Percentiles rank a stretch among this genome's conserved stretches.
Conservation (phyloP, 2,329 filamentous ascomycete species). For the Phaeomoniella chlamydospora region DNA sequence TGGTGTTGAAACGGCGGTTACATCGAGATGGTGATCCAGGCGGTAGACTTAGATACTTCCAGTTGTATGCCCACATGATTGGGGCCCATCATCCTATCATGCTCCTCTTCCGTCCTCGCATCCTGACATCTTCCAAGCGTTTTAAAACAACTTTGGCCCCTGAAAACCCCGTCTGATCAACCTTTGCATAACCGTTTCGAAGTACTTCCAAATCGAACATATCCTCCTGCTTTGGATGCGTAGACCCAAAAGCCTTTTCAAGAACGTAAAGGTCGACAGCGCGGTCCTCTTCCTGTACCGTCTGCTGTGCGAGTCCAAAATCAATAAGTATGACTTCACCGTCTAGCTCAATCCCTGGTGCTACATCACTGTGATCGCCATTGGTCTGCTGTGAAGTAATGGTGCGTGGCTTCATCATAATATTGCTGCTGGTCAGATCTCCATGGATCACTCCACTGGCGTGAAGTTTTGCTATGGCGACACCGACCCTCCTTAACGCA, state of each 20-base stretch:
- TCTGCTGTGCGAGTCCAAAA: constrained; percentile 78
- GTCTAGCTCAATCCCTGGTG: constrained; percentile 25
- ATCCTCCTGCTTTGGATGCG: constrained; percentile 71
- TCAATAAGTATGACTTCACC: constrained; percentile 86
- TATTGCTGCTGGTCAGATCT: constrained; percentile 91
- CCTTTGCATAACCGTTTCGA: constrained; percentile 19
- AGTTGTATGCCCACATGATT: no score
- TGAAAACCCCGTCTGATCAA: constrained; percentile 32
- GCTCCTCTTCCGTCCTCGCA: constrained; percentile 89
- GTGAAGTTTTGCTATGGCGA: constrained; percentile 63
- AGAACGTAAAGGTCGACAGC: constrained; percentile 94
- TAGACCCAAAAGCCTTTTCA: constrained; percentile 86
- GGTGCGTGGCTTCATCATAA: constrained; percentile 55
- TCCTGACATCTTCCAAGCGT: constrained; percentile 77
- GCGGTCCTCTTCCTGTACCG: constrained; percentile 73
- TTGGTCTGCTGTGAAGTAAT: background rate
- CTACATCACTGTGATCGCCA: constrained; percentile 6
- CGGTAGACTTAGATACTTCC: background rate
- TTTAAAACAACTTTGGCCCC: constrained; percentile 61
- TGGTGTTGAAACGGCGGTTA: no score
- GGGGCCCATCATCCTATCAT: constrained; percentile 68
- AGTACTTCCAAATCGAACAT: constrained; percentile 58
- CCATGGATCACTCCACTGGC: constrained; percentile 79
- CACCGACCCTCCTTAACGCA: constrained; percentile 58
- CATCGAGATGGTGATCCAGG: no score